Evolutionary conservation across 2,329 filamentous ascomycete species (phyloP), one percentile per base, ranked within the genome.

Genomic region (Sporothrix phasma): DNA sequence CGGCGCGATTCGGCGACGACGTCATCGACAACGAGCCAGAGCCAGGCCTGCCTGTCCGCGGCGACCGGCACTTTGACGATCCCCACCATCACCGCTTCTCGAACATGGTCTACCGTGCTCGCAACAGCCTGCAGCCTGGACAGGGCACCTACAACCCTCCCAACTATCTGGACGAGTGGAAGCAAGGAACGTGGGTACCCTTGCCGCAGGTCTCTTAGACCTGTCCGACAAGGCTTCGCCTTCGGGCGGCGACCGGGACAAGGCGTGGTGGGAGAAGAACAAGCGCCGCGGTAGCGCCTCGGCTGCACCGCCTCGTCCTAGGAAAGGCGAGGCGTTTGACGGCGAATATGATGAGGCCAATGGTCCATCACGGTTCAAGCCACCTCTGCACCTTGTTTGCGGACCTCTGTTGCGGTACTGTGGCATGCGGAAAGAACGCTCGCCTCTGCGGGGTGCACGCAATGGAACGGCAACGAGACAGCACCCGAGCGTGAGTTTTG

Each of bases 331-430:
- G 67, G 81, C 84, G 0, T 89, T 87, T 69, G 85, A 88, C 69
- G 85, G 84, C 17, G 84, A 86, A 71, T 86, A 87, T 67, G 86
- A 89, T 68, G 84, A 88, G 63, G 79, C 77, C 43, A 81, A 83
- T 67, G 81, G 77, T 45, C 82, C 83, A 17, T 90, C 89, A 19
- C 82, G 83, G 65, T 99, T 97, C 75, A 89, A 89, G 69, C 94
- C 94, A 24, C 82, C 85, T 3, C 76, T 99, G 43, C 92, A 90
- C 72, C 79, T 99, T 62, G 92, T 92, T 74, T 96, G 93, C 71
- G 94, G 94, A 0, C 94, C 94, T 5, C 78, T 99, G 24, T 78
- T 99, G 67, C 86, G 94, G 66, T 99, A 96, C 73, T 93, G 88
- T 63, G 94, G 95, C 22, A 85, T 96, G 47, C 85, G 88, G 46